A percentile compares a stretch with the other conserved stretches of the same genome.
Evolutionary conservation across 2,329 filamentous ascomycete genomes (phyloP).

Genomic region (Akanthomyces dipterigenus): DNA sequence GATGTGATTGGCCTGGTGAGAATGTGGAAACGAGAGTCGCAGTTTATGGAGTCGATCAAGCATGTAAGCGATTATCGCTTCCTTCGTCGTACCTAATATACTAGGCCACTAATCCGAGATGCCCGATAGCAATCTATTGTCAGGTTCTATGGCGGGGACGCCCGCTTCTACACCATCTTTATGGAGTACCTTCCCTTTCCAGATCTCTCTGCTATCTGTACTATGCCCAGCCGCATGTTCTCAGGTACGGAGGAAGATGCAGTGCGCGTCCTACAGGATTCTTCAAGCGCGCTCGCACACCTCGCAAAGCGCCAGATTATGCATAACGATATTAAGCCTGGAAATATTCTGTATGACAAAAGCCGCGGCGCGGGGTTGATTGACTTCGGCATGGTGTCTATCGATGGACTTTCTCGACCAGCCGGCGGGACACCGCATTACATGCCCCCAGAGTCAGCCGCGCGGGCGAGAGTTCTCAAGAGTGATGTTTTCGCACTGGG

Average conservation of each 20-base stretch:
- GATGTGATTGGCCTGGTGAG: background rate
- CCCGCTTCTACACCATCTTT: background rate
- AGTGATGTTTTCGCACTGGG: background rate
- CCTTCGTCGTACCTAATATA: too few relatives aligned
- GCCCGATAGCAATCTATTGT: background rate
- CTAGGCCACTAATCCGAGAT: too few relatives aligned
- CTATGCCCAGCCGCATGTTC: background rate
- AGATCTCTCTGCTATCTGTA: too few relatives aligned
- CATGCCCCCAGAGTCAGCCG: background rate
- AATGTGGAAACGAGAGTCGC: background rate
- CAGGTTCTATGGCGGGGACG: background rate
- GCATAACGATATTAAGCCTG: background rate
- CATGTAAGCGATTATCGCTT: background rate
- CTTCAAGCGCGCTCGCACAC: background rate
- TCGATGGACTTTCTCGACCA: background rate
- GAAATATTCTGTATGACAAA: background rate
- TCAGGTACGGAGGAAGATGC: background rate
- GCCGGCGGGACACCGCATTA: background rate
- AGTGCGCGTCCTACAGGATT: too few relatives aligned
- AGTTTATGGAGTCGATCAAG: background rate
- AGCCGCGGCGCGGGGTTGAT: background rate
- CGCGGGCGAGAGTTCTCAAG: background rate
- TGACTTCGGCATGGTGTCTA: background rate
- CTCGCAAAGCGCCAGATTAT: background rate
- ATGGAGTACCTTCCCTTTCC: background rate